Base-by-base conservation (phyloP, 192 early-diverging fungal genomes). In the Coemansia sp. region DNA sequence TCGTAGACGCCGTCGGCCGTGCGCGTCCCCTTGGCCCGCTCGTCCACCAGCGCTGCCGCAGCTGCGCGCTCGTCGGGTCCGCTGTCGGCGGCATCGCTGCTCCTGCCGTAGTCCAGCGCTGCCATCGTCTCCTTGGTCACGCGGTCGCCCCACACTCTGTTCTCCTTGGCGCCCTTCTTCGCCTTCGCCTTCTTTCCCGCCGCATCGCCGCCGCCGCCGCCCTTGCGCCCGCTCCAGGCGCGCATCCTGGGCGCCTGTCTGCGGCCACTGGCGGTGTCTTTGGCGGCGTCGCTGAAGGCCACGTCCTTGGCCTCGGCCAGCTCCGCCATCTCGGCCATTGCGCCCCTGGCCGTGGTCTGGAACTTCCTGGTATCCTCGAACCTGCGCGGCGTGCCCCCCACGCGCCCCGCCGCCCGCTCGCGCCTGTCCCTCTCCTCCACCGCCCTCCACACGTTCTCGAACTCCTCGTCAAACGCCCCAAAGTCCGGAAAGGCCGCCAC, bases 351-450 rank as follows among this genome's bases (percentile, higher is more conserved):
- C 0, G 90, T 90, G 32, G 70, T 71, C 68, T 90, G 75, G 68
- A 87, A 95, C 76, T 88, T 91, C 42, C 85, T 88, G 4, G 93
- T 93, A 5, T 94, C 80, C 57, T 94, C 89, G 73, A 95, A 95
- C 75, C 85, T 88, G 61, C 93, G 84, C 32, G 93, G 93, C 44
- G 84, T 85, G 11, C 72, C 79, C 5, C 48, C 48, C 43, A 69
- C 56, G 53, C 84, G 84, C 11, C 78, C 72, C 51, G 32, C 32
- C 45, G 86, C 68, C 55, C 76, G 63, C 17, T 62, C 22, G 65
- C 79, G 61, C 17, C 68, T 39, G 40, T 88, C 85, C 46, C 90
- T 87, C 12, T 88, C 86, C 77, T 95, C 93, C 7, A 95, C 69
- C 2, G 85, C 87, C 42, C 78, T 70, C 54, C 89, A 72, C 56